Evolutionary conservation across 2,329 filamentous ascomycete species (phyloP), one percentile per base, ranked within the genome.

Genomic region (Teratosphaeria epicoccoides): DNA sequence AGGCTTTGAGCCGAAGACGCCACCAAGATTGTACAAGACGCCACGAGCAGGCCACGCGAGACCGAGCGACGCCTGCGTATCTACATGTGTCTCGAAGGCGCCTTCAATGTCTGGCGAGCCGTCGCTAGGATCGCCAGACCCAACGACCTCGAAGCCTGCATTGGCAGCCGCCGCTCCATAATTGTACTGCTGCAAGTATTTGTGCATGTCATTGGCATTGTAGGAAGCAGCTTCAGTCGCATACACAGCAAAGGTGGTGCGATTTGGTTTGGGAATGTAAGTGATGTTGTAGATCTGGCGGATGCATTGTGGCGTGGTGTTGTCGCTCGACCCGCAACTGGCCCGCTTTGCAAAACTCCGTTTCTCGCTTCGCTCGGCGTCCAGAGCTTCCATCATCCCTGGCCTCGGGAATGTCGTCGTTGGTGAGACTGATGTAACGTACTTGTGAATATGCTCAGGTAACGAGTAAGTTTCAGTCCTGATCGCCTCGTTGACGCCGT

Each of bases 191-290:
- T 53, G 20, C 3, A 62, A 50, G 24, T 55, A 62, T 1, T 50
- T 49, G 20, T 60, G 55, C 7, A 60, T 44, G 44, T 61, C 59
- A 11, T 23, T 29, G 9, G 52, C 43, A 17, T 55, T 53, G 54
- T 55, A 62, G 1, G 54, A 55, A 3, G 58, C 58, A n/a, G 55
- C 53, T 53, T 62, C 60, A 2, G 59, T 62, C 4, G 55, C 60
- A 28, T 60, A 62, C 14, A 62, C 54, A 2, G 56, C 59, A 48
- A 61, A 62, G 4, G 51, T 62, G 20, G 56, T 59, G 1, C 60
- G 55, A 17, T 60, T 56, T 6, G 60, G 57, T 25, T 56, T 50
- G 14, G 55, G 37, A 1, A 53, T 60, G 40, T 61, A 59, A 25
- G 56, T 53, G 48, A 62, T 61, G n/a, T 54, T 52, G 43, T 61